Conservation (phyloP, 306 rosid genomes). For the Prunus persica region Prunus_persica_NCBIv2 NC_034011.1:2851501-2852000, state of each 20-base stretch:
- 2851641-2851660: not conserved
- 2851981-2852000: not conserved
- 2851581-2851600: not conserved
- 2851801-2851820: not conserved
- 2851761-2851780: not conserved
- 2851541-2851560: too few species aligned
- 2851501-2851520: too few species aligned
- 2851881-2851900: too few species aligned
- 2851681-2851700: not conserved
- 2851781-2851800: not conserved
- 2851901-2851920: not conserved
- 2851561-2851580: not conserved
- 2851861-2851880: not conserved
- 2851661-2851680: not conserved
- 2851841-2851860: not conserved
- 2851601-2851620: not conserved
- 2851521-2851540: too few species aligned
- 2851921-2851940: not conserved
- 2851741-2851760: not conserved
- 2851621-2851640: not conserved
- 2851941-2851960: slow-evolving; percentile 6
- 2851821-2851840: not conserved
- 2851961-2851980: not conserved
- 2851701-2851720: not conserved
- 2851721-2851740: not conserved